Evolutionary conservation across 2,329 filamentous ascomycete genomes (phyloP).

Genomic region (Orbilia javanica): DNA sequence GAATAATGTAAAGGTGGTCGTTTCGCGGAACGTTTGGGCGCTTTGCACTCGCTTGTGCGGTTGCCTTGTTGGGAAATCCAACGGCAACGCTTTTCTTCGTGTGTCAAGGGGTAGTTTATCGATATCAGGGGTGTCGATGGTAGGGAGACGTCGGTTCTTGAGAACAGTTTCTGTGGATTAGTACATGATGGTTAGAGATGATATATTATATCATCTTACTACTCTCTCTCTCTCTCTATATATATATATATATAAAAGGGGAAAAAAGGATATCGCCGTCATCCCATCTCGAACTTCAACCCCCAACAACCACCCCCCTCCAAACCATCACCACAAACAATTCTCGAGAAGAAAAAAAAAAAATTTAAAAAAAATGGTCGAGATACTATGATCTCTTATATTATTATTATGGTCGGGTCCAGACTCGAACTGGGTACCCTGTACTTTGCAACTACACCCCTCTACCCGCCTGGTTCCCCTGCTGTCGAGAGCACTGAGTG

Average conservation of each 20-base stretch:
- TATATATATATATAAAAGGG: no score
- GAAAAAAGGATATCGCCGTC: no score
- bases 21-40: not conserved
- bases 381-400: not conserved
- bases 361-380: not conserved
- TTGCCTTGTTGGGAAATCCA: constrained; percentile 16
- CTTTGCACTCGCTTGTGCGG: not conserved
- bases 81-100: not conserved
- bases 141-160: no score
- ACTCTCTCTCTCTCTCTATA: no score
- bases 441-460: not conserved
- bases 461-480: not conserved
- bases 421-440: not conserved
- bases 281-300: not conserved
- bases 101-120: no score
- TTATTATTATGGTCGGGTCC: not conserved
- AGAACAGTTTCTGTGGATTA: no score
- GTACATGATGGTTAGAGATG: no score
- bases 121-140: no score
- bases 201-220: no score
- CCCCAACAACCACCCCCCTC: no score
- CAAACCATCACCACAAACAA: not conserved
- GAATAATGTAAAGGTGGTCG: constrained; percentile 45
- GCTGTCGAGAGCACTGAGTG: not conserved
- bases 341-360: not conserved